Evolutionary conservation across 2,329 filamentous ascomycete species (phyloP).

Genomic region (Stachybotrys echinatus): DNA sequence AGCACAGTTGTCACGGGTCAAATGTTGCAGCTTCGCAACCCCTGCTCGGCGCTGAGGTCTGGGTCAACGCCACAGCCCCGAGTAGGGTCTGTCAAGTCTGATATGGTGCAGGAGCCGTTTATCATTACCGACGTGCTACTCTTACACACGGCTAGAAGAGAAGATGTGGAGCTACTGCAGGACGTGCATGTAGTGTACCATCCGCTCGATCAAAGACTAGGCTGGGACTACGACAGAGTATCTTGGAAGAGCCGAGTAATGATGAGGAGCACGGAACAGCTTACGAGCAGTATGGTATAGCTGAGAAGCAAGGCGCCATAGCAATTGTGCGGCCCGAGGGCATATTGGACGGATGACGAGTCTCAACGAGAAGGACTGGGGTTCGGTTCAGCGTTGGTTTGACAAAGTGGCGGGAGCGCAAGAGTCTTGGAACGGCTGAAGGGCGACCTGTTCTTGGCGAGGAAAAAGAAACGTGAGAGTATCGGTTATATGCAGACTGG

Average conservation of each 20-base stretch:
- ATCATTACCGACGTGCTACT: constrained; percentile 58
- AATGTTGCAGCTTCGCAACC: constrained; percentile 39
- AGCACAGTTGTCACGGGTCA: constrained; percentile 36
- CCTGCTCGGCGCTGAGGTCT: constrained; percentile 14
- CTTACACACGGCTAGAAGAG: constrained; percentile 49
- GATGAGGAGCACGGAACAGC: constrained; percentile 45
- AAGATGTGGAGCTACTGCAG: constrained; percentile 38
- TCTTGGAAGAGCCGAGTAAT: constrained; percentile 49
- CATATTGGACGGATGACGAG: constrained; percentile 47
- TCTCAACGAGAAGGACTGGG: constrained; percentile 22
- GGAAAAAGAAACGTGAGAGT: too few species aligned
- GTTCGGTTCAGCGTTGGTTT: constrained; percentile 8
- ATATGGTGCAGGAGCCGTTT: constrained; percentile 9
- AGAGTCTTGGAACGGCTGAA: too few species aligned
- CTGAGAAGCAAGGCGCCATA: constrained; percentile 47
- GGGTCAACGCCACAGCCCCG: constrained; percentile 5
- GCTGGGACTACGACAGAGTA: constrained; percentile 53
- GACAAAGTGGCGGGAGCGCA: constrained; percentile 6
- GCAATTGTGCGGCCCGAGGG: constrained; percentile 62
- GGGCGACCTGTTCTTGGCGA: too few species aligned
- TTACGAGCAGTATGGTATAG: constrained; percentile 55
- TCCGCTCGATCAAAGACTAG: constrained; percentile 37
- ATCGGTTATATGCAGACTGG: too few species aligned
- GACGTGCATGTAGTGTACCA: constrained; percentile 46
- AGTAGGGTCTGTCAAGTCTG: constrained; percentile 3